These are phyloP conservation scores for Sporothrix schenckii DNA, from an alignment of 2,329 filamentous ascomycete genomes.

Conservation along the genomic window DNA sequence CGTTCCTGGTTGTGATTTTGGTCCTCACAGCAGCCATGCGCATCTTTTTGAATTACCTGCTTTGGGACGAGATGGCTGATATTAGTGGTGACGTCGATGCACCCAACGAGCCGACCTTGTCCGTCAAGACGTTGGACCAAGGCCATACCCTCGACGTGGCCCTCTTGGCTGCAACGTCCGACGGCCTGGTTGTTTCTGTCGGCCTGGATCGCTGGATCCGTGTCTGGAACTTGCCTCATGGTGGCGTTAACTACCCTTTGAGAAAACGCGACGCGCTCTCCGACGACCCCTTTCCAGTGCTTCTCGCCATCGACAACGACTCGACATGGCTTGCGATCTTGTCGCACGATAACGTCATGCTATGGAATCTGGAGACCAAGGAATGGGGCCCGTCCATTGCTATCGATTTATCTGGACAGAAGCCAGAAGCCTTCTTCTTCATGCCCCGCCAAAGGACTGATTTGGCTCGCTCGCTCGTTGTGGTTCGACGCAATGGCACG, in stretches of 20 bases:
- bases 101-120: slow-evolving; percentile 53
- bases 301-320: slow-evolving; percentile 65
- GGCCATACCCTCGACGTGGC: slow-evolving; percentile 72
- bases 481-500: slow-evolving; percentile 66
- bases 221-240: slow-evolving; percentile 63
- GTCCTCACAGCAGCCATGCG: slow-evolving; percentile 66
- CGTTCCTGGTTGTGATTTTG: slow-evolving; percentile 65
- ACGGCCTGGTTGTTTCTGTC: slow-evolving; percentile 68
- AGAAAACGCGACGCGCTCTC: slow-evolving; percentile 44
- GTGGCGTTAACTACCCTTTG: slow-evolving; percentile 50
- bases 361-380: slow-evolving; percentile 65
- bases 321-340: slow-evolving; percentile 69
- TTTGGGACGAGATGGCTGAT: slow-evolving; percentile 51
- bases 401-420: slow-evolving; percentile 61
- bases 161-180: slow-evolving; percentile 62
- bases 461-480: slow-evolving; percentile 54
- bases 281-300: slow-evolving; percentile 57
- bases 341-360: slow-evolving; percentile 58
- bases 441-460: slow-evolving; percentile 46
- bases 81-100: slow-evolving; percentile 46
- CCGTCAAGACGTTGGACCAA: slow-evolving; percentile 61
- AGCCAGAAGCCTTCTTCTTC: slow-evolving; percentile 67
- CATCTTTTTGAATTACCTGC: slow-evolving; percentile 72
- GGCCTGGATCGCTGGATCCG: slow-evolving; percentile 70
- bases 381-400: slow-evolving; percentile 59